A percentile compares a stretch with the other conserved stretches of the same genome.
phyloP scores from a whole-genome alignment of 805 yeast species.

The Zygoascus biomembranicola region DNA sequence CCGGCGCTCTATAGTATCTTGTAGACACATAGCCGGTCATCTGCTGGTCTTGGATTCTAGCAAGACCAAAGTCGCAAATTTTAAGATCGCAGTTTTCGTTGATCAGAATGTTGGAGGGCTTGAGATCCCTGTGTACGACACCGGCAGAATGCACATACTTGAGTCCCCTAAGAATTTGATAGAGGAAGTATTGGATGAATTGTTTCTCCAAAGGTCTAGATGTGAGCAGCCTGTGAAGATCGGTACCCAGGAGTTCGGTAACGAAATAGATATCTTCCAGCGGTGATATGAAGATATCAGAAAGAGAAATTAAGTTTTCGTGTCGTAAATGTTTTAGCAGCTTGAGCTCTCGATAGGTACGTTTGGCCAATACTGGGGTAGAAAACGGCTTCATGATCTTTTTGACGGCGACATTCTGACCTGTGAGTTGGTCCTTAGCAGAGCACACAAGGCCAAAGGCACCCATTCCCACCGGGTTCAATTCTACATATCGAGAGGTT shows the following conservation, averaged over 20 bases:
- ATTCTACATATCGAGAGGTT: conserved; percentile 77
- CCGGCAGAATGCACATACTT: conserved; percentile 90
- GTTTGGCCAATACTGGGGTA: conserved; percentile 88
- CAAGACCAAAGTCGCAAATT: conserved; percentile 90
- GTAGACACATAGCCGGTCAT: conserved; percentile 98
- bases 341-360: conserved; percentile 94
- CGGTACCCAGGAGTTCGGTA: conserved; percentile 95
- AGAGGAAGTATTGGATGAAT: conserved; percentile 91
- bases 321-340: conserved; percentile 87
- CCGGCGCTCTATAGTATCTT: conserved; percentile 94
- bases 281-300: conserved; percentile 90
- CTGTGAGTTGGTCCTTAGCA: conserved; percentile 84
- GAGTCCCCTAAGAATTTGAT: conserved; percentile 82
- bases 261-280: conserved; percentile 92
- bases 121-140: conserved; percentile 81
- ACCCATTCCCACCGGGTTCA: conserved; percentile 99
- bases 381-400: conserved; percentile 97
- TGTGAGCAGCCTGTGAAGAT: conserved; percentile 81
- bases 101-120: conserved; percentile 71
- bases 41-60: conserved; percentile 96
- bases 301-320: conserved; percentile 86
- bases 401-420: conserved; percentile 92
- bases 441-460: conserved; percentile 98
- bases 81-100: conserved; percentile 88
- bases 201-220: conserved; percentile 93